A percentile compares a stretch with the other conserved stretches of the same genome.
Conservation (phyloP, 1,284 basidiomycete genomes). For the Puccinia triticina region DNA sequence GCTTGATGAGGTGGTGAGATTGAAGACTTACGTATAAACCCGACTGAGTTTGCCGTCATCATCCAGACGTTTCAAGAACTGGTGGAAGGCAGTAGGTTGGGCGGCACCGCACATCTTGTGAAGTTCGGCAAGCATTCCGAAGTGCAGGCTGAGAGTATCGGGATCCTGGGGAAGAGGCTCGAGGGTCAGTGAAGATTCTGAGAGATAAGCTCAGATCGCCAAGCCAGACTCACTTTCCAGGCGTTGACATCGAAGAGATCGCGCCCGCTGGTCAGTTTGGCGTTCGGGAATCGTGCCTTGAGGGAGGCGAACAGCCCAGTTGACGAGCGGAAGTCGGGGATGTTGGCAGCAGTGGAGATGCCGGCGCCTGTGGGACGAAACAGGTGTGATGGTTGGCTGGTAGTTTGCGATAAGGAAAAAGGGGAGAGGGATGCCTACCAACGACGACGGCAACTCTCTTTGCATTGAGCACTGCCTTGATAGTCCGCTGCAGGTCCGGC, state of each 20-base stretch:
- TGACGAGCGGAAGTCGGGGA: slow-evolving; percentile 86
- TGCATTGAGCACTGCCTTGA: slow-evolving; percentile 49
- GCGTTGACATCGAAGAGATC: slow-evolving; percentile 51
- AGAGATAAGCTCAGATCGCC: not conserved
- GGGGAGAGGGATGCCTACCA: slow-evolving; percentile 17
- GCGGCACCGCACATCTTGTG: slow-evolving; percentile 59
- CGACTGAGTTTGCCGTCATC: slow-evolving; percentile 59
- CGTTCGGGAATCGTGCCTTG: slow-evolving; percentile 64
- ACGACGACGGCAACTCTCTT: slow-evolving; percentile 51
- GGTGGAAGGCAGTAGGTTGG: slow-evolving; percentile 60
- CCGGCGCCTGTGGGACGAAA: slow-evolving; percentile 71
- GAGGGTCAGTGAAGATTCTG: not conserved
- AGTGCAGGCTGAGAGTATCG: slow-evolving; percentile 58
- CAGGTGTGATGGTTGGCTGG: not conserved
- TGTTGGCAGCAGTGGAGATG: slow-evolving; percentile 84
- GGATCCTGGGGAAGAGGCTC: slow-evolving; percentile 54
- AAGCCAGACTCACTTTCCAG: slow-evolving; percentile 39
- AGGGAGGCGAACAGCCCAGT: slow-evolving; percentile 77
- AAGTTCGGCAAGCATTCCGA: slow-evolving; percentile 60
- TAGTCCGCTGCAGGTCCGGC: slow-evolving; percentile 37
- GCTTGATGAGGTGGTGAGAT: too few species aligned
- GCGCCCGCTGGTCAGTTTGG: slow-evolving; percentile 50
- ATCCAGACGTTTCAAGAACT: slow-evolving; percentile 60
- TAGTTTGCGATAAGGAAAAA: not conserved
- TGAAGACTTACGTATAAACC: slow-evolving; percentile 57